Base-by-base conservation (phyloP, 108 stramenopile species). In the Mediolabrus comicus region DNA sequence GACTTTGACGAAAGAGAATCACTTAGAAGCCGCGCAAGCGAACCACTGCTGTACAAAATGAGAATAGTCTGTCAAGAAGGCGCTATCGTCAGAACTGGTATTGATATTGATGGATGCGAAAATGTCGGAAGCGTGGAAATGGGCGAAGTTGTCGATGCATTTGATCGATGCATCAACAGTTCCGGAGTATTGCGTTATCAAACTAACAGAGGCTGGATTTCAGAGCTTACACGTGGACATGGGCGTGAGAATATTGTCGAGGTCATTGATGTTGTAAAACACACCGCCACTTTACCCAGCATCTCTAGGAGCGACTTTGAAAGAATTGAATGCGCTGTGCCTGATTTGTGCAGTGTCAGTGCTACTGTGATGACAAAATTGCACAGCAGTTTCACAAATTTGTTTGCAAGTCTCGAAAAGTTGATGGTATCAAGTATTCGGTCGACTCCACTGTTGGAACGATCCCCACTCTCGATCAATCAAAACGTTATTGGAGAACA, bases 161-260 rank as follows among this genome's bases (percentile, higher is more conserved):
- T 63, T 60, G 94, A 96, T 62, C 86, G 96, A 63, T 91, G 91
- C 64, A 83, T 91, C 43, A 97, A 94, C 65, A 81, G 88, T 4
- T 92, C 86, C n/a, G 97, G 96, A 28, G 89, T 97, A 16, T 57
- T 96, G 43, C 81, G 97, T 17, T 98, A 97, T 61, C 83, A 85
- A 13, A 96, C 95, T 2, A 59, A 46, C 6, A 69, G 86, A 43
- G 97, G 97, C 1, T 98, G 96, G 96, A 69, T 98, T 13, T 96
- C 95, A 11, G 97, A 98, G 79, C 81, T 87, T 57, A 90, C 94
- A 8, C 87, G 96, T 12, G 95, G 96, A 32, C 91, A 91, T 69
- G 94, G 89, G 1, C 85, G 93, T 25, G 95, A 96, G 62, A 93
- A 96, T 16, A 96, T 98, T 55, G 89, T 92, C n/a, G 96, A 97